Percentiles rank a stretch among this genome's conserved stretches.
phyloP scores from a whole-genome alignment of 2,329 filamentous ascomycete species.

The Aureobasidium leucospermi region DNA sequence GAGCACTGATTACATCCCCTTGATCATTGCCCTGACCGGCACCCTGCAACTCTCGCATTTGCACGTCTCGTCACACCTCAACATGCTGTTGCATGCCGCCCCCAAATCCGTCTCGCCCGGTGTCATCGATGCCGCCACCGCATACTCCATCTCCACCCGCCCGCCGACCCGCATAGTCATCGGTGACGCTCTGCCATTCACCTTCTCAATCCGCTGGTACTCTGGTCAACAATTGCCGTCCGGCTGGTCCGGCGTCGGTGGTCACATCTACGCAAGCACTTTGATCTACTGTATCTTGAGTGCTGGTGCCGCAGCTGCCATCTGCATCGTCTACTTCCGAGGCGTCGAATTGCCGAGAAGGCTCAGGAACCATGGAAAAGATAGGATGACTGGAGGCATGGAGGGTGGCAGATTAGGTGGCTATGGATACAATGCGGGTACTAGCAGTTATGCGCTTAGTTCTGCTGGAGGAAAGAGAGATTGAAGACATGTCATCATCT shows the following conservation, averaged over 20 bases:
- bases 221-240: slow-evolving; percentile 62
- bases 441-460: slow-evolving; percentile 33
- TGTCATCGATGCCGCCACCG: slow-evolving; percentile 77
- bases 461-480: slow-evolving; percentile 37
- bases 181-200: slow-evolving; percentile 73
- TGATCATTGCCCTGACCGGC: slow-evolving; percentile 82
- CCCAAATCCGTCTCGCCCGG: slow-evolving; percentile 49
- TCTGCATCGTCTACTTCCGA: slow-evolving; percentile 49
- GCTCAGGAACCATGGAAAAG: slow-evolving; percentile 50
- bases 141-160: slow-evolving; percentile 62
- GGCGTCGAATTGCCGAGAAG: slow-evolving; percentile 45
- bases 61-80: slow-evolving; percentile 83
- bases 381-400: slow-evolving; percentile 35
- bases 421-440: slow-evolving; percentile 36
- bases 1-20: slow-evolving; percentile 59
- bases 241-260: slow-evolving; percentile 45
- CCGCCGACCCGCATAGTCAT: slow-evolving; percentile 65
- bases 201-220: slow-evolving; percentile 82
- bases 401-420: slow-evolving; percentile 33
- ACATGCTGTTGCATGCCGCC: slow-evolving; percentile 73
- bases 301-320: slow-evolving; percentile 40
- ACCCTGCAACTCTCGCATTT: slow-evolving; percentile 83
- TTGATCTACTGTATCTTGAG: slow-evolving; percentile 43
- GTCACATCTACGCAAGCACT: slow-evolving; percentile 44
- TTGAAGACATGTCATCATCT: slow-evolving; percentile 16